Base-by-base conservation (phyloP, 73 alveolate genomes). In the Blepharisma japonicum region DNA sequence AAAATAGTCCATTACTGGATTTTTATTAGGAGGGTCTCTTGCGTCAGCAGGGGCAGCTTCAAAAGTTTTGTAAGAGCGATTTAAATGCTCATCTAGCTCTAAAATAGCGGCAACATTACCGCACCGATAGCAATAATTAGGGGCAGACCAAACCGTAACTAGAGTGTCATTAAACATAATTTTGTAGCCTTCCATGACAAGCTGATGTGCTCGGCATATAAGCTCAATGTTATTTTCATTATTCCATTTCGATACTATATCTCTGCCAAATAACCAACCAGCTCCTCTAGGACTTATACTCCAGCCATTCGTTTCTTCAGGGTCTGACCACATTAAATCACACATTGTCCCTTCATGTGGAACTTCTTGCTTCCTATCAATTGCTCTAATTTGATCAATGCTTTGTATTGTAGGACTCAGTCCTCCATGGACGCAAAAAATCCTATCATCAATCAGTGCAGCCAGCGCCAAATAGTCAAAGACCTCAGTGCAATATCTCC, bases 401-500 rank as follows among this genome's bases (percentile, higher is more conserved):
- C 42, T 32, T 32, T 32, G 42, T 32, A 81, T 55, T n/a, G 68
- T 68, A 6, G 99, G 97, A 48, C 96, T 87, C 25, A 94, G 89
- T 20, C 99, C 99, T 20, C 99, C 99, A 85, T 94, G 98, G 61
- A 95, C 98, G 83, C 99, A 95, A 88, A 95, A 91, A 56, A 94
- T 90, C 83, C 86, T 94, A 48, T 92, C 98, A 71, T 94, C 98
- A 32, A 97, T 86, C 56, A 96, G 91, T 14, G 99, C 98, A 45
- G 98, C 98, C 68, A 97, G 81, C 51, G 99, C 94, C 38, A 97
- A 89, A 89, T 91, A 96, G 87, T 97, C 99, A 78, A 97, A 97
- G 70, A 95, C 92, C 89, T 97, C 99, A n/a, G 99, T 97, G 88
- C 99, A 97, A 91, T 96, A 96, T 70, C 98, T 87, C 99, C 99